Percentiles rank a stretch among this genome's conserved stretches.
phyloP scores from a whole-genome alignment of 192 early-diverging fungal species.

The Lunasporangiospora selenospora region DNA sequence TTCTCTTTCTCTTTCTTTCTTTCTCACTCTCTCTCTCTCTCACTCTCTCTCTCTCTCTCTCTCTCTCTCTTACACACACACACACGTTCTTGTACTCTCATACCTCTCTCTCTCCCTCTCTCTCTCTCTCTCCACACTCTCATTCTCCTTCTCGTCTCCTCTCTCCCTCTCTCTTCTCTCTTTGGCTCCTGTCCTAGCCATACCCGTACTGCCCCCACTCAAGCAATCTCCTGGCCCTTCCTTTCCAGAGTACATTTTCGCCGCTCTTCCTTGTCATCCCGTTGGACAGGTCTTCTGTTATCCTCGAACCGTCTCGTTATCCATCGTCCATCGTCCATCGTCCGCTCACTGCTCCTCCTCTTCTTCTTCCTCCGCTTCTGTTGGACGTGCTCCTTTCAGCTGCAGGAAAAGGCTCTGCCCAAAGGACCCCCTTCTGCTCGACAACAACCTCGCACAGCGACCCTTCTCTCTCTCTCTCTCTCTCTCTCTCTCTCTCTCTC shows the following conservation, averaged over 20 bases:
- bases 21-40: neutral
- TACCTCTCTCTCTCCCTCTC: neutral
- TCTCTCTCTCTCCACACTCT: neutral
- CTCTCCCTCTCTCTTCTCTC: neutral
- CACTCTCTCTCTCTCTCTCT: conserved; percentile 1
- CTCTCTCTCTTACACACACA: neutral
- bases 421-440: too few relatives aligned
- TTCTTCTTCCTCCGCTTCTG: too few relatives aligned
- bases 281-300: too few relatives aligned
- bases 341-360: neutral
- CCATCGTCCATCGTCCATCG: neutral
- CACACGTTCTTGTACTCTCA: conserved; percentile 14
- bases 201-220: too few relatives aligned
- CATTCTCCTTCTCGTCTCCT: neutral
- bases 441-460: too few relatives aligned
- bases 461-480: too few relatives aligned
- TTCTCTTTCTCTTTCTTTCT: neutral
- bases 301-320: neutral
- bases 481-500: neutral
- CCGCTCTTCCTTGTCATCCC: neutral
- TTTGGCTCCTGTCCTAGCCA: too few relatives aligned
- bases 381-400: too few relatives aligned
- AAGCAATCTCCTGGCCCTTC: too few relatives aligned
- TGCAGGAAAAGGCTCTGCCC: too few relatives aligned
- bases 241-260: neutral